These are phyloP conservation scores for Solanum chilense DNA, from an alignment of 257 asterid genomes.

Conservation along the genomic window DNA sequence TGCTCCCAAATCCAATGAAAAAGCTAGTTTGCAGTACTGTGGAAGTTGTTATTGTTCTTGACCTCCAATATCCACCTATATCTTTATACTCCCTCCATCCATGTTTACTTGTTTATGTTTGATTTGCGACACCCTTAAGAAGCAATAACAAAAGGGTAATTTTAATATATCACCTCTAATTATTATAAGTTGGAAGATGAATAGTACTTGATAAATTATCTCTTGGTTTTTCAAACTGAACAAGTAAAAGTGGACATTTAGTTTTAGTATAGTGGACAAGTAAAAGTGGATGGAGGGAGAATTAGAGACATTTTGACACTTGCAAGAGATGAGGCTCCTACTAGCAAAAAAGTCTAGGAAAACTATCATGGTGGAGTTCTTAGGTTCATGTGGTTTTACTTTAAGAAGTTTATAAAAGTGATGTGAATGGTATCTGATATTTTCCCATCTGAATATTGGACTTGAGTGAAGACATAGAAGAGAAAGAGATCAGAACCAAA, in stretches of 20 bases:
- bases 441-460: not conserved
- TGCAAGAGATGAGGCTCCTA: not conserved
- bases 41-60: not conserved
- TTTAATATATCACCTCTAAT: not conserved
- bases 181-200: not conserved
- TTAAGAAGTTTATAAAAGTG: not conserved
- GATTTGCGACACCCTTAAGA: not conserved
- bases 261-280: too few relatives aligned
- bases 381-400: not conserved
- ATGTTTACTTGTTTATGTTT: not conserved
- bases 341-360: not conserved
- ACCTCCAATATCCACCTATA: not conserved
- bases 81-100: not conserved
- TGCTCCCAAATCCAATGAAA: not conserved
- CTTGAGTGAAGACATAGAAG: not conserved
- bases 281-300: not conserved
- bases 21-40: not conserved
- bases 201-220: not conserved
- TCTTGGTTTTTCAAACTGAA: not conserved
- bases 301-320: not conserved
- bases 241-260: not conserved
- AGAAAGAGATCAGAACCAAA: not conserved
- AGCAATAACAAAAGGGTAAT: not conserved
- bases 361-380: not conserved
- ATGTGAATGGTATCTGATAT: not conserved